Conservation (phyloP, 2,329 filamentous ascomycete species). For the Aspergillus hortae region DNA sequence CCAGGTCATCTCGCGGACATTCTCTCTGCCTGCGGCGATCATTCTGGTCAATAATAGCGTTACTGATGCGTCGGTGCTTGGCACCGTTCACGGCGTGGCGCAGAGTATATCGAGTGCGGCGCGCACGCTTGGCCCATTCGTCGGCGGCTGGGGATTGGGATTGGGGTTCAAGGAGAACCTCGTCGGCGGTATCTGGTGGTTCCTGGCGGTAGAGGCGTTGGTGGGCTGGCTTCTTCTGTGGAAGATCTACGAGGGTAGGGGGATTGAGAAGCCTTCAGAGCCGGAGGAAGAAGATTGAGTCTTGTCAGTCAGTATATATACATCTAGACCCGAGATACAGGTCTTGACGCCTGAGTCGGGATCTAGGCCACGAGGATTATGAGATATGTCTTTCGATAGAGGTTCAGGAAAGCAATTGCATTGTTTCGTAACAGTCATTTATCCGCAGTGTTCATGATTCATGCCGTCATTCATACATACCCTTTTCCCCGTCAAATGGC, state of each 20-base stretch:
- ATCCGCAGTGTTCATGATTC: too few relatives aligned
- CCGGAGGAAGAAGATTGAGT: conserved; percentile 12
- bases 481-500: neutral
- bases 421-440: too few relatives aligned
- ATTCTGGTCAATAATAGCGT: conserved; percentile 61
- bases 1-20: conserved; percentile 71
- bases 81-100: conserved; percentile 58
- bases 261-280: conserved; percentile 50
- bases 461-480: neutral
- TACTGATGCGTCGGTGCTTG: conserved; percentile 54
- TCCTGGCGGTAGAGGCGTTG: conserved; percentile 51
- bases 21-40: conserved; percentile 57
- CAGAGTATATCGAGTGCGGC: conserved; percentile 54
- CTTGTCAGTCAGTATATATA: neutral
- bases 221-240: conserved; percentile 58
- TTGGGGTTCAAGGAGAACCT: conserved; percentile 52
- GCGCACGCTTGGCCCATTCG: conserved; percentile 54
- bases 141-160: conserved; percentile 54
- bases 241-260: conserved; percentile 62
- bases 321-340: neutral
- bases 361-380: too few relatives aligned
- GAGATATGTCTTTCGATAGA: too few relatives aligned
- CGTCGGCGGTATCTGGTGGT: conserved; percentile 58
- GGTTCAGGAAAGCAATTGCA: too few relatives aligned
- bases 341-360: too few relatives aligned